Conservation (phyloP, 2,329 filamentous ascomycete species). For the Xylaria sp. region DNA sequence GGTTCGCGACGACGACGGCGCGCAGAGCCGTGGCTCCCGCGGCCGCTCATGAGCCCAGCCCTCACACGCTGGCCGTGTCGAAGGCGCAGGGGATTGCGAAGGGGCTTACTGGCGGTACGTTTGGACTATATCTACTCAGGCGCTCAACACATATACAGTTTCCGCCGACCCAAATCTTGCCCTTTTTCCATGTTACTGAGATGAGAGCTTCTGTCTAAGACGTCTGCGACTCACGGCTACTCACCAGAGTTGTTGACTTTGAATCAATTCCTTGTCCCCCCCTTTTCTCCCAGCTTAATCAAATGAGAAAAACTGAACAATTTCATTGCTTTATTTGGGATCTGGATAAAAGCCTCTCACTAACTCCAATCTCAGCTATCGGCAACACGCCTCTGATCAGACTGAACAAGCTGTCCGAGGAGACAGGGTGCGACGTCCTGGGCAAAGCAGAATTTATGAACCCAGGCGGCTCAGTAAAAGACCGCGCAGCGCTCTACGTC, state of each 20-base stretch:
- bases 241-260: not conserved
- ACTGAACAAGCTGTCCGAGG: constrained; percentile 84
- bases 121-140: constrained; percentile 5
- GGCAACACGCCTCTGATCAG: constrained; percentile 96
- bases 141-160: not conserved
- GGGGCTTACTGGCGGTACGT: constrained; percentile 82
- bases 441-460: constrained; percentile 99
- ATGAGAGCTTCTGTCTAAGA: not conserved
- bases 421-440: constrained; percentile 93
- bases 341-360: not conserved
- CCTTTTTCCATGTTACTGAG: not conserved
- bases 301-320: not conserved
- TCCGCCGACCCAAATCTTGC: not conserved
- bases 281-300: not conserved
- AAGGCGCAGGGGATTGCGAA: constrained; percentile 82
- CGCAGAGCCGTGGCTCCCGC: constrained; percentile 55
- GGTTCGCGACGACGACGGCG: constrained; percentile 71
- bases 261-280: not conserved
- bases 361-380: constrained; percentile 73
- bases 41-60: constrained; percentile 55
- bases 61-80: constrained; percentile 77
- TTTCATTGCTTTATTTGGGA: not conserved
- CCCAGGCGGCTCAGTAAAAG: constrained; percentile 95
- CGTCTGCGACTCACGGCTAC: not conserved
- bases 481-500: constrained; percentile 93